These are phyloP conservation scores for Schrenkiella parvula DNA, from an alignment of 345 rosid genomes.

Conservation along the genomic window DNA sequence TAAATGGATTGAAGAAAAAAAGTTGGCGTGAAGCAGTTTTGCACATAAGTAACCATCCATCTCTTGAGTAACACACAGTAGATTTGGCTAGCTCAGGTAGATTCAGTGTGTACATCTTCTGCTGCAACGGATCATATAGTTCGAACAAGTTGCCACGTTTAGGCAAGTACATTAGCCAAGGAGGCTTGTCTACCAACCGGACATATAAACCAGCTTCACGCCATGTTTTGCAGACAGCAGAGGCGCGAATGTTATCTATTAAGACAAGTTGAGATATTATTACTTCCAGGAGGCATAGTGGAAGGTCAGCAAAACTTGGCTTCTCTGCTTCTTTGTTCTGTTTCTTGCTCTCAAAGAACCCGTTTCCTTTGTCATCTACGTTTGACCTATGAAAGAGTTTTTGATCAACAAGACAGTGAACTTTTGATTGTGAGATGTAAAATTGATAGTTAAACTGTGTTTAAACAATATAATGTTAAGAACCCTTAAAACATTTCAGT, in stretches of 20 bases:
- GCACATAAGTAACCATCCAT: constrained; percentile 64
- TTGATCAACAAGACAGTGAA: not conserved
- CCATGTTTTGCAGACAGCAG: constrained; percentile 61
- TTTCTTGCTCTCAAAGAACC: not conserved
- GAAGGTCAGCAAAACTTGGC: constrained; percentile 13
- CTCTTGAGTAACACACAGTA: constrained; percentile 59
- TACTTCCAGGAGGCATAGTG: constrained; percentile 44
- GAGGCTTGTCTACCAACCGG: constrained; percentile 54
- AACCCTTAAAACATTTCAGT: not conserved
- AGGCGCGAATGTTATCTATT: constrained; percentile 47
- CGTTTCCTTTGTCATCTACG: not conserved
- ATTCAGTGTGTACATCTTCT: constrained; percentile 49
- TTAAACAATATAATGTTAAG: not conserved
- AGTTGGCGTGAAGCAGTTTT: constrained; percentile 39
- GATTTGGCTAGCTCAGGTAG: constrained; percentile 56
- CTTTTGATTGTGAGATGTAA: not conserved
- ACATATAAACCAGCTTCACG: constrained; percentile 43
- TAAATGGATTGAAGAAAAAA: constrained; percentile 67
- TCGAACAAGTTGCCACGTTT: constrained; percentile 49
- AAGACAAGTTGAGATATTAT: constrained; percentile 38
- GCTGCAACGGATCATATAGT: constrained; percentile 55
- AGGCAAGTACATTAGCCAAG: constrained; percentile 80
- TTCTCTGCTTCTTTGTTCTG: not conserved
- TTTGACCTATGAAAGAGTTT: constrained; percentile 3
- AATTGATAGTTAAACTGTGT: too few species aligned